Percentiles rank a stretch among this genome's conserved stretches.
Evolutionary conservation across 2,329 filamentous ascomycete genomes (phyloP).

Genomic region (Diaporthe aspalathi): DNA sequence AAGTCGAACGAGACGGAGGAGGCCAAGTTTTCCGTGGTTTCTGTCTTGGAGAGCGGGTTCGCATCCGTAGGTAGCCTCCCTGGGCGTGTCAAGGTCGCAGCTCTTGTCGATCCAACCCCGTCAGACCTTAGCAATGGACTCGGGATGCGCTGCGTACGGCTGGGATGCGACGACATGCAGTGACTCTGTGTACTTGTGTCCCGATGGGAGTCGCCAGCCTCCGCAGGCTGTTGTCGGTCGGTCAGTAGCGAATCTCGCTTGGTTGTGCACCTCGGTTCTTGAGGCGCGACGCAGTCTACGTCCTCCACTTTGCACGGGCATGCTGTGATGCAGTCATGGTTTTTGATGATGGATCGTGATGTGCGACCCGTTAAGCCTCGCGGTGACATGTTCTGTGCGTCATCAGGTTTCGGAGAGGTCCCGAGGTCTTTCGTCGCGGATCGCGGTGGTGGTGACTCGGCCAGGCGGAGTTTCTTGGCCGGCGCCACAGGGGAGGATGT

Average conservation of each 20-base stretch:
- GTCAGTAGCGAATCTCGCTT: neutral
- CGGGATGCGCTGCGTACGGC: neutral
- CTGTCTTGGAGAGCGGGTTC: neutral
- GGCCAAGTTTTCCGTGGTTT: neutral
- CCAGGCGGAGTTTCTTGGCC: slow-evolving; percentile 11
- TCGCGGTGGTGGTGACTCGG: slow-evolving; percentile 12
- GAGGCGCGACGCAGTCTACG: slow-evolving; percentile 27
- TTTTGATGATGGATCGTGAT: neutral
- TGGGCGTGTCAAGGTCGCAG: neutral
- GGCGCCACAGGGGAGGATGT: neutral
- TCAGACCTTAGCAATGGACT: neutral
- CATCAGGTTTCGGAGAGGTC: neutral
- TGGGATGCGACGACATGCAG: neutral
- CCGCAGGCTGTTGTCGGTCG: neutral
- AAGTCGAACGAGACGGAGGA: too few relatives aligned
- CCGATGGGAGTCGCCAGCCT: neutral
- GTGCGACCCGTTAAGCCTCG: neutral
- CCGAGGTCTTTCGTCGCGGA: neutral
- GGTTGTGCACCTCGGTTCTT: neutral
- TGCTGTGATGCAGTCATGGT: slow-evolving; percentile 20
- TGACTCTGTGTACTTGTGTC: neutral
- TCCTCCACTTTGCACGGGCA: slow-evolving; percentile 30
- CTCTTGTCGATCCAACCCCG: neutral
- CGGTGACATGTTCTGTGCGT: neutral
- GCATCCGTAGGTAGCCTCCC: neutral